Evolutionary conservation across 306 rosid genomes (phyloP), one percentile per base, ranked within the genome.

Genomic region (Psophocarpus tetragonolobus): DNA sequence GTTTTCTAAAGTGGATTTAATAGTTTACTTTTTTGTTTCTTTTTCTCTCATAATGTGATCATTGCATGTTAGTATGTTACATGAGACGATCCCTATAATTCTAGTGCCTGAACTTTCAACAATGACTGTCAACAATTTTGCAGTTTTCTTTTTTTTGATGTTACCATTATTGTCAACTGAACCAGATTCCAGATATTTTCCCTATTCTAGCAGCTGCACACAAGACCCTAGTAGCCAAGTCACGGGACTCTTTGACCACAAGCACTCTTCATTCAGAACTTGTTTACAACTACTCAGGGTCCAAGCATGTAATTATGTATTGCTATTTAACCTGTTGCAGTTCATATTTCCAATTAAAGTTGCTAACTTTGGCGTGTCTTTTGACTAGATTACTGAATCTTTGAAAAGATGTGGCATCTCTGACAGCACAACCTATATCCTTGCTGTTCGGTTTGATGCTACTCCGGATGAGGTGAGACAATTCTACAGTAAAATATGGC

Each of bases 221-320:
- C 79, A 94, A 92, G 84, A 90, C 93, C 3, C 93, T 92, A 1
- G 36, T 90, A 42, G 70, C 92, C 83, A 90, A 89, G 85, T 92
- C 91, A 10, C 84, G 92, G 30, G 92, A 89, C 45, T 89, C 92
- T 15, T 81, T 94, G 80, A 94, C 92, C 66, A 92, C 98, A 6
- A 90, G 92, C 48, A 94, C 97, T 42, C 95, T 87, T 86, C 97
- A 92, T 85, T 92, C 98, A 2, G 98, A 94, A 89, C 98, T 94
- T 21, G 95, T 92, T 81, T 92, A 85, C 91, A 94, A 88, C 76
- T 94, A 87, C 87, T 87, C 97, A 3, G 98, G 93, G 71, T 92
- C 98, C 57, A 94, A 94, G 86, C 97, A 92, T 89, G 98, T 90
- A 87, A 84, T 35, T 30, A n/a, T 51, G 13, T 39, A 17, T 63